Base-by-base conservation (phyloP, 2,329 filamentous ascomycete genomes). In the Pyrenophora seminiperda region DNA sequence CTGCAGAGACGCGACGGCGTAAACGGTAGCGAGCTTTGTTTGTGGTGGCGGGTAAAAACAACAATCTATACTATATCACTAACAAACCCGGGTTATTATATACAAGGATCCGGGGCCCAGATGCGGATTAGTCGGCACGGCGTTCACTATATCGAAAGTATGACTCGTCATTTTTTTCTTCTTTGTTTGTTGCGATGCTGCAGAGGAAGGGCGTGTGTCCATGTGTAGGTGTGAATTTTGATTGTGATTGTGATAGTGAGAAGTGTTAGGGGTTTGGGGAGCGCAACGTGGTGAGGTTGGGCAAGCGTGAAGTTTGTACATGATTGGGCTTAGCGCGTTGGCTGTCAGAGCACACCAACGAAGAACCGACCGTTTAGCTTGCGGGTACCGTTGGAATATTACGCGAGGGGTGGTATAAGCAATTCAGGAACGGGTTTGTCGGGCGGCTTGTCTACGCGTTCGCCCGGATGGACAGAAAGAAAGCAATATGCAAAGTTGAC, bases 21-120 rank as follows among this genome's bases (percentile, higher is more conserved):
- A 41, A 42, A 24, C 22, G 27, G 47, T 39, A 31, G 40, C 30
- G 34, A 37, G 34, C 42, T 53, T 36, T 53, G 47, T 47, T n/a
- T n/a, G n/a, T n/a, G n/a, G n/a, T n/a, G n/a, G 52, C 53, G 54
- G 56, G 41, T n/a, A n/a, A n/a, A n/a, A n/a, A n/a, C n/a, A 58
- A 53, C 48, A 59, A 53, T 57, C 43, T 46, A 54, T 52, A 59
- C 51, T 57, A 41, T 46, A 54, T 52, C 47, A 41, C 41, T 32
- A 43, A 51, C 41, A 29, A 43, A 51, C 56, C 57, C 54, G 60
- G 61, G 53, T 64, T 64, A 59, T 62, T 65, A 61, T 59, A 60
- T 58, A 59, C 57, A 57, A 51, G 63, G 55, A 27, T 54, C 59
- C 20, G 11, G 15, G 27, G n/a, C 56, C 49, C 44, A 33, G 9